phyloP scores from a whole-genome alignment of 2,329 filamentous ascomycete species.

The Trichoderma breve region DNA sequence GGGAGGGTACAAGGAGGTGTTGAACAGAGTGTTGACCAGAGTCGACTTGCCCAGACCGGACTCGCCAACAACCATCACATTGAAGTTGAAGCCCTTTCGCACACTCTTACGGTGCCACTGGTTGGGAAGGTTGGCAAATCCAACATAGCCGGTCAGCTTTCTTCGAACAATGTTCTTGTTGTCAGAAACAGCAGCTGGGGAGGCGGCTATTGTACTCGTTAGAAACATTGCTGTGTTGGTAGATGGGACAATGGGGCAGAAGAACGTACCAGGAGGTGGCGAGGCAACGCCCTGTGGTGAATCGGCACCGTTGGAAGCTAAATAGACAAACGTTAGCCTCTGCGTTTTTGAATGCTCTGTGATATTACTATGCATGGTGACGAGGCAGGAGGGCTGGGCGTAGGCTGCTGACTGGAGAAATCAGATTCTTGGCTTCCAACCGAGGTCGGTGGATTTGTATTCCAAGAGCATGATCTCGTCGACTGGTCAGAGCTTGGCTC shows the following conservation, averaged over 20 bases:
- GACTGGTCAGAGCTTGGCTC: constrained; percentile 17
- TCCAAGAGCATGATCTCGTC: constrained; percentile 5
- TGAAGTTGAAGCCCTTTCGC: constrained; percentile 99
- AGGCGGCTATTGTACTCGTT: constrained; percentile 33
- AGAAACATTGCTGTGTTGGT: constrained; percentile 34
- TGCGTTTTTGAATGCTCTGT: background rate
- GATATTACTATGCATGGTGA: background rate
- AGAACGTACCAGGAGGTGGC: constrained; percentile 40
- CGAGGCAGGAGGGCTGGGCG: background rate
- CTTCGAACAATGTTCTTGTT: constrained; percentile 95
- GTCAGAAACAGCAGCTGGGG: constrained; percentile 55
- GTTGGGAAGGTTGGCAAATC: constrained; percentile 97
- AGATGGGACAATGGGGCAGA: constrained; percentile 27
- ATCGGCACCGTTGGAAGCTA: constrained; percentile 49
- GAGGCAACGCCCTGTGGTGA: constrained; percentile 44
- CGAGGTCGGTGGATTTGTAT: background rate
- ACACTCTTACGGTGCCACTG: constrained; percentile 99
- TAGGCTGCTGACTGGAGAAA: constrained; percentile 37
- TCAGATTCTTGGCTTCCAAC: constrained; percentile 5
- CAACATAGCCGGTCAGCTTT: constrained; percentile 97
- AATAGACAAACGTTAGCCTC: constrained; percentile 37
- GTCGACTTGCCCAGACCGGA: constrained; percentile 99
- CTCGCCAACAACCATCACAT: constrained; percentile 99
- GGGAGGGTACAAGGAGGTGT: constrained; percentile 96
- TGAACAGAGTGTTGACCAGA: constrained; percentile 98